Evolutionary conservation across 257 asterid species (phyloP), one percentile per base, ranked within the genome.

Genomic region (Nicotiana benthamiana): DNA sequence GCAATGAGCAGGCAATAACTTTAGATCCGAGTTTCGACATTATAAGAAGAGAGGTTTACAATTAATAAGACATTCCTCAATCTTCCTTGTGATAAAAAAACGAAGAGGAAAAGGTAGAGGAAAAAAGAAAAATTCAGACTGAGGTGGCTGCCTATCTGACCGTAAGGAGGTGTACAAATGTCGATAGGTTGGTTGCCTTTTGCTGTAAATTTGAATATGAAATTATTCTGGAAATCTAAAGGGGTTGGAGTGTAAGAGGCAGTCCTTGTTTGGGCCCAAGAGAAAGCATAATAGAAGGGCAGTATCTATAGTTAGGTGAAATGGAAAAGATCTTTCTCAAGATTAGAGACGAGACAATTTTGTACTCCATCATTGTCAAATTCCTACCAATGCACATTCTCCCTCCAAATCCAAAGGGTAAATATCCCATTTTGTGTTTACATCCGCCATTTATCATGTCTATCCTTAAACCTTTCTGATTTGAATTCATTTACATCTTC

Each of bases 321-420:
- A 91, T 52, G 10, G 93, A 83, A 46, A 96, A 85, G 78, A 96
- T 92, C 66, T 84, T 88, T 4, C 92, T 79, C 8, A 95, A 92
- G 9, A 93, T 90, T 18, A 82, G 72, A 7, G 91, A 85, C 34
- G 93, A 81, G 57, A 91, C 92, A 79, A 91, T 86, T 82, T 87
- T 93, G 88, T 90, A 95, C 84, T 95, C 99, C 94, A 95, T 92
- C 36, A 53, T 81, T 0, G 93, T 82, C 80, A 93, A 85, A 52
- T 93, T 93, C 83, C 90, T 84, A 4, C 99, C 97, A 7, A 95
- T 80, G 54, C 98, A 93, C 97, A 93, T 92, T 77, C 98, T 88
- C 30, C 98, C 99, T 59, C 99, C 99, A 64, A 93, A 93, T 0
- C 98, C 97, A 36, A 93, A 93, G 0, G 98, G 99, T 83, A 93